phyloP scores from a whole-genome alignment of 2,329 filamentous ascomycete species.

The Furcasterigmium furcatum region DNA sequence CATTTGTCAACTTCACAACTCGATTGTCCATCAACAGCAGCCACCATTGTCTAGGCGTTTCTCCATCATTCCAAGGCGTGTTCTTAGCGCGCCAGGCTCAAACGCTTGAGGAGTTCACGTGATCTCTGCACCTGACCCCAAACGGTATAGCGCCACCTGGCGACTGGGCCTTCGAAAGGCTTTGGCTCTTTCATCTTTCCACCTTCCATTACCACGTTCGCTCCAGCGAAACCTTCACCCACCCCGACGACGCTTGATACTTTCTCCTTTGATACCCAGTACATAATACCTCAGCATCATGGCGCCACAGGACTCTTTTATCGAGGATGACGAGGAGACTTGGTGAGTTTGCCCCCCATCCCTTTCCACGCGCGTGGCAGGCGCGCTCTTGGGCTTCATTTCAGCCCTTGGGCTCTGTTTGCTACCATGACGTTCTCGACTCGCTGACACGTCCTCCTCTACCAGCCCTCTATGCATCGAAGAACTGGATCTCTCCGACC shows the following conservation, averaged over 20 bases:
- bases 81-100: not conserved
- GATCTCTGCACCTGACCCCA: not conserved
- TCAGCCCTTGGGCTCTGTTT: constrained; percentile 6
- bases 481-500: constrained; percentile 96
- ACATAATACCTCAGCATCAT: constrained; percentile 33
- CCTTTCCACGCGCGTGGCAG: not conserved
- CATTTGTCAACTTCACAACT: too few species aligned
- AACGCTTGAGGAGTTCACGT: constrained; percentile 1
- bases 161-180: constrained; percentile 3
- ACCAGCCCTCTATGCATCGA: constrained; percentile 93
- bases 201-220: constrained; percentile 5
- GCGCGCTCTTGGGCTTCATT: not conserved
- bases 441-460: constrained; percentile 19
- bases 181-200: constrained; percentile 4
- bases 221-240: constrained; percentile 12
- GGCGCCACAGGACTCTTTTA: constrained; percentile 67
- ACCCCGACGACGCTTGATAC: constrained; percentile 7
- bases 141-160: not conserved
- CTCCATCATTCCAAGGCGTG: too few species aligned
- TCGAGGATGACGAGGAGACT: constrained; percentile 69
- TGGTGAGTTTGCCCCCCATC: constrained; percentile 46
- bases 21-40: too few species aligned
- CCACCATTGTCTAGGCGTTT: too few species aligned
- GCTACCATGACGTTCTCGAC: constrained; percentile 3
- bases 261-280: constrained; percentile 3